These are phyloP conservation scores for Mycosarcoma mackinlayi DNA, from an alignment of 1,284 basidiomycete species.

Conservation along the genomic window DNA sequence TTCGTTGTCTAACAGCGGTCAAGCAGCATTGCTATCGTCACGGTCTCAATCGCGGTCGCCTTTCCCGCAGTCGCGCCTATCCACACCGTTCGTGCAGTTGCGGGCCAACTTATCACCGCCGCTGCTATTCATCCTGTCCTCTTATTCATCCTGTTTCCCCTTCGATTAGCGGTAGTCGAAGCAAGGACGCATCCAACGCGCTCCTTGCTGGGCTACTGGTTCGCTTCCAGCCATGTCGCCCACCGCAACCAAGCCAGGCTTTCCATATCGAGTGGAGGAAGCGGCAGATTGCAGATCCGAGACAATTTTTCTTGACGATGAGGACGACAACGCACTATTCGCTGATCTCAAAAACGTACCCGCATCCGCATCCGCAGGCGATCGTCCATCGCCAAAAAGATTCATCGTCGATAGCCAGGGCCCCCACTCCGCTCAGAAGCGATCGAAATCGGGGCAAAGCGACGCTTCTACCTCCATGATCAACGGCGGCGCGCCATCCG, in stretches of 20 bases:
- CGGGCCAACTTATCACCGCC: too few species aligned
- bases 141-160: too few species aligned
- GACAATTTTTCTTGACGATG: constrained; percentile 25
- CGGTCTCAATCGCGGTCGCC: too few species aligned
- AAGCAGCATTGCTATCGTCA: too few species aligned
- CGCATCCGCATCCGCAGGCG: not conserved
- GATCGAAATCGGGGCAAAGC: not conserved
- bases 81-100: too few species aligned
- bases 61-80: too few species aligned
- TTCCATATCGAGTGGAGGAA: constrained; percentile 4
- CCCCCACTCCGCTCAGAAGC: constrained; percentile 7
- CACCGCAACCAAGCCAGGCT: not conserved
- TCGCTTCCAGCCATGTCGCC: constrained; percentile 8
- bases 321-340: constrained; percentile 10
- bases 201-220: too few species aligned
- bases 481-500: not conserved
- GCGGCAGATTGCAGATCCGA: constrained; percentile 15
- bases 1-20: too few species aligned
- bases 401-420: not conserved
- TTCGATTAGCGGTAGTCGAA: too few species aligned
- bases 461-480: not conserved
- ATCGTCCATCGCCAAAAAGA: constrained; percentile 23
- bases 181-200: too few species aligned
- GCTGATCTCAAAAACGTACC: constrained; percentile 6
- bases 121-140: too few species aligned